Percentiles rank a stretch among this genome's conserved stretches.
Conservation (phyloP, 306 rosid genomes). For the Begonia peltatifolia region DNA sequence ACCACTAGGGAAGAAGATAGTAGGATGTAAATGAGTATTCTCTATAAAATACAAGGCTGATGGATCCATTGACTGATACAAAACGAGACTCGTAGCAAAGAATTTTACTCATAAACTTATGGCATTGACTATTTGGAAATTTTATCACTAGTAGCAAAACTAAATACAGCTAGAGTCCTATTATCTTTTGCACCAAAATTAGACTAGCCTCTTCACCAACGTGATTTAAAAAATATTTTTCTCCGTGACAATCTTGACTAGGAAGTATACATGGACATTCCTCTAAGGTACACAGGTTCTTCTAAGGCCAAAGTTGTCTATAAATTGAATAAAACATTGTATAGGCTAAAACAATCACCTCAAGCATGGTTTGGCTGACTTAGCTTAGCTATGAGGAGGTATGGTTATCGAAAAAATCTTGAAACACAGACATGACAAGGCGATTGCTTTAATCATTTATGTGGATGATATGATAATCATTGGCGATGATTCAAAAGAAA, state of each 20-base stretch:
- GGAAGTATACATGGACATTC: neutral
- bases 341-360: neutral
- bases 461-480: neutral
- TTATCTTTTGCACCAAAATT: neutral
- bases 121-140: neutral
- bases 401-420: neutral
- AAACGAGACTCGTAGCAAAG: neutral
- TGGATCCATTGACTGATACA: too few species aligned
- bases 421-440: neutral
- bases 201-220: neutral
- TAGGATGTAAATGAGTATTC: too few species aligned
- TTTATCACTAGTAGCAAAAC: neutral
- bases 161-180: neutral
- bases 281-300: neutral
- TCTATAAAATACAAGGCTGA: too few species aligned
- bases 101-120: neutral
- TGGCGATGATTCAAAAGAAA: too few species aligned
- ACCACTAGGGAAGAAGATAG: too few species aligned
- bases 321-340: neutral
- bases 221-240: neutral
- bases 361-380: neutral
- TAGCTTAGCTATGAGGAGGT: neutral
- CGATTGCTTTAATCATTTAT: neutral
- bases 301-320: neutral
- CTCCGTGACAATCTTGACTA: neutral